Percentiles rank a stretch among this genome's conserved stretches.
Evolutionary conservation across 164 flowering plant species (phyloP).

Genomic region (Sedum album): DNA sequence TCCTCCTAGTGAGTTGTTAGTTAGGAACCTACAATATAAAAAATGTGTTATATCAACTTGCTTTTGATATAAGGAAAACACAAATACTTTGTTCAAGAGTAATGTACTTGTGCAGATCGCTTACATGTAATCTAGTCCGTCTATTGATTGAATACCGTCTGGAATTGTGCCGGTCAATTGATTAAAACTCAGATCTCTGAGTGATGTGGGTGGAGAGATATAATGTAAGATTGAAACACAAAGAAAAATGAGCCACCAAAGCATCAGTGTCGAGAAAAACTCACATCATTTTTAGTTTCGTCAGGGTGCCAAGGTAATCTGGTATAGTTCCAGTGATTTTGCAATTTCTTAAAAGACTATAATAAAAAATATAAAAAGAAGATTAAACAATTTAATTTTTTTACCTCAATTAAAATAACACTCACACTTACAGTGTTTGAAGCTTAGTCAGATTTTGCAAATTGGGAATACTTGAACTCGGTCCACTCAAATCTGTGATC

Average conservation of each 20-base stretch:
- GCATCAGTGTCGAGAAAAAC: not conserved
- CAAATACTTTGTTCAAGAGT: not conserved
- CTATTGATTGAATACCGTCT: constrained; percentile 12
- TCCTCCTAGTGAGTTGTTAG: constrained; percentile 12
- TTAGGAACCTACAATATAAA: constrained; percentile 13
- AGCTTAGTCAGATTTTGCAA: constrained; percentile 30
- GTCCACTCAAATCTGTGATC: constrained; percentile 63
- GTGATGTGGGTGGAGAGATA: not conserved
- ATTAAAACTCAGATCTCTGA: constrained; percentile 58
- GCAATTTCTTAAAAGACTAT: constrained; percentile 74
- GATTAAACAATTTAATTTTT: too few species aligned
- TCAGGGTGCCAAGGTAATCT: constrained; percentile 33
- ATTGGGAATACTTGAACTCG: constrained; percentile 41
- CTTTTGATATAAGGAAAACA: not conserved
- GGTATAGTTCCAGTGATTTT: constrained; percentile 53
- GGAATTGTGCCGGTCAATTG: constrained; percentile 39
- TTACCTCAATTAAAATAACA: too few species aligned
- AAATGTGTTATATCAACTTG: not conserved
- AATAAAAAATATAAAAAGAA: constrained; percentile 8
- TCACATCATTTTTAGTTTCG: constrained; percentile 40
- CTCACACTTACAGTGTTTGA: constrained; percentile 41
- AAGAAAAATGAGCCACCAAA: not conserved
- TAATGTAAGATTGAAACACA: not conserved
- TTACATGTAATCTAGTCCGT: constrained; percentile 7
- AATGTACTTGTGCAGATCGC: not conserved